phyloP scores from a whole-genome alignment of 2,329 filamentous ascomycete species.

The Sporothrix curviconia region DNA sequence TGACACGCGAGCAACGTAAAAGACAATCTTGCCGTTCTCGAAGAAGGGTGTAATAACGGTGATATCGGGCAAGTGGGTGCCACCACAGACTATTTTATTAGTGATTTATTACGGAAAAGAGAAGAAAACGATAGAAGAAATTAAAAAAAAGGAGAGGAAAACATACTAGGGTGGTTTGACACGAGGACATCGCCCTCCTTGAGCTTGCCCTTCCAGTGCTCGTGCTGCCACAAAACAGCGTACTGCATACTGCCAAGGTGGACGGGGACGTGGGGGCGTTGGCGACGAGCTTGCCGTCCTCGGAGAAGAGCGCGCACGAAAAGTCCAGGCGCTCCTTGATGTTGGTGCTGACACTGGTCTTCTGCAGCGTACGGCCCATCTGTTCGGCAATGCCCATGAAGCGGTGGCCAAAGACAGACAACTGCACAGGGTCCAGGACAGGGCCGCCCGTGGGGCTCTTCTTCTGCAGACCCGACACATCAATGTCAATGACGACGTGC shows the following conservation, averaged over 20 bases:
- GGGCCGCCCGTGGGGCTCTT: background rate
- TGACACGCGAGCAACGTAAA: slow-evolving; percentile 74
- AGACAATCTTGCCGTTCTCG: slow-evolving; percentile 64
- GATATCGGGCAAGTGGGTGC: slow-evolving; percentile 73
- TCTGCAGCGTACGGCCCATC: slow-evolving; percentile 13
- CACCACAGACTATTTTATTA: background rate
- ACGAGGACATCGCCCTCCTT: slow-evolving; percentile 76
- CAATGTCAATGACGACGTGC: slow-evolving; percentile 74
- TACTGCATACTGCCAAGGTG: slow-evolving; percentile 79
- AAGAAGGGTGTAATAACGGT: slow-evolving; percentile 82
- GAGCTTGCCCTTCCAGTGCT: slow-evolving; percentile 72
- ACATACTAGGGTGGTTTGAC: slow-evolving; percentile 62
- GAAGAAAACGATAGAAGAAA: no score
- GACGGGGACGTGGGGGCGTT: slow-evolving; percentile 73
- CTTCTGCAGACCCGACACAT: slow-evolving; percentile 27
- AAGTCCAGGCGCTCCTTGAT: slow-evolving; percentile 15
- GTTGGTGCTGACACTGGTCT: slow-evolving; percentile 9
- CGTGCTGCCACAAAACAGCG: slow-evolving; percentile 68
- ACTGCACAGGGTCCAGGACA: slow-evolving; percentile 62
- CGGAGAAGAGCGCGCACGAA: slow-evolving; percentile 73
- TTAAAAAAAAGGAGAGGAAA: background rate
- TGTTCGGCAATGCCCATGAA: slow-evolving; percentile 16
- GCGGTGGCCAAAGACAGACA: slow-evolving; percentile 13
- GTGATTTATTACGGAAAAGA: background rate
- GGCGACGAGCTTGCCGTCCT: slow-evolving; percentile 66